A percentile compares a stretch with the other conserved stretches of the same genome.
Evolutionary conservation across 2,329 filamentous ascomycete species (phyloP).

Genomic region (Hirsutella thompsonii): DNA sequence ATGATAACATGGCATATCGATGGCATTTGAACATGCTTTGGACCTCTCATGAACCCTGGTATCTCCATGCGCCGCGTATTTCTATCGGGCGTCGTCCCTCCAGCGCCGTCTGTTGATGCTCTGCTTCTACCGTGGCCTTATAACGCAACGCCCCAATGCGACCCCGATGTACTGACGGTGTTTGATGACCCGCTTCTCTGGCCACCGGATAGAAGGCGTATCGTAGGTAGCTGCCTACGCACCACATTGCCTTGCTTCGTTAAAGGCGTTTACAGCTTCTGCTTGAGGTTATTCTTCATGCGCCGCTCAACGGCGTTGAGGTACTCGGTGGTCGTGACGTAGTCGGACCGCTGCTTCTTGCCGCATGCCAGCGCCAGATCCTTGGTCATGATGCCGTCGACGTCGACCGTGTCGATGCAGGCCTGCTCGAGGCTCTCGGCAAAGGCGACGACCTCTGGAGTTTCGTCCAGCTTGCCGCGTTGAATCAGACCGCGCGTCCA

Average conservation of each 20-base stretch:
- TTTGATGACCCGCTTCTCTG: too few species aligned
- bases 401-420: slow-evolving; percentile 85
- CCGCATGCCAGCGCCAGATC: slow-evolving; percentile 92
- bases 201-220: too few species aligned
- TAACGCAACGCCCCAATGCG: too few species aligned
- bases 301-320: slow-evolving; percentile 83
- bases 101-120: too few species aligned
- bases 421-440: slow-evolving; percentile 87
- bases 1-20: too few species aligned
- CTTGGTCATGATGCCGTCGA: slow-evolving; percentile 98
- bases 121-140: too few species aligned
- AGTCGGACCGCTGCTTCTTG: slow-evolving; percentile 70
- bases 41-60: background rate
- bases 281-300: slow-evolving; percentile 67
- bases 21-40: background rate
- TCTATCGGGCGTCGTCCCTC: background rate
- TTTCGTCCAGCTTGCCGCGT: slow-evolving; percentile 83
- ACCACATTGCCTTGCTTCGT: too few species aligned
- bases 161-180: too few species aligned
- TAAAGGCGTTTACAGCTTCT: slow-evolving; percentile 67
- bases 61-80: slow-evolving; percentile 3
- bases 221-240: too few species aligned
- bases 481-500: slow-evolving; percentile 93
- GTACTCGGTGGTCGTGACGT: slow-evolving; percentile 88
- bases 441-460: slow-evolving; percentile 84